Evolutionary conservation across 306 rosid species (phyloP), one percentile per base, ranked within the genome.

Genomic region (Psophocarpus tetragonolobus): DNA sequence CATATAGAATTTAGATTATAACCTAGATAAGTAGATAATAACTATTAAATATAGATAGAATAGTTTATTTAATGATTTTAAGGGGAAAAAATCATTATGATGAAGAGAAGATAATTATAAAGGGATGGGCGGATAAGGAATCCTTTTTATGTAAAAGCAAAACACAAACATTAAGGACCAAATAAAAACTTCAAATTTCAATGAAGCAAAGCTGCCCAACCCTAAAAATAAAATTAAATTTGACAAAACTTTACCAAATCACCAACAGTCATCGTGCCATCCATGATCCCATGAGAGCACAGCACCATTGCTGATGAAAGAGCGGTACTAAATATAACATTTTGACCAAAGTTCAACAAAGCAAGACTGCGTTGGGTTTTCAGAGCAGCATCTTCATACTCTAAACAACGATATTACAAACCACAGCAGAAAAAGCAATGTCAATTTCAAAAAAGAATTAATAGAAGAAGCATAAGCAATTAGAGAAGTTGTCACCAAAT

Each of bases 291-390:
- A 41, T 95, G 87, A 27, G 98, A 95, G 86, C 97, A 92, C 75
- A 95, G 79, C 85, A 91, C 97, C 98, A 95, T 95, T 62, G 98
- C 98, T 11, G 93, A 91, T 82, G 98, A 95, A 45, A 95, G 91
- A 81, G 98, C 96, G 3, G 91, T 86, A 80, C 98, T 95, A 86
- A 95, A 95, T 86, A 91, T 95, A 63, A 90, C 42, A 84, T 88
- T 92, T 91, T 95, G 98, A 73, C 98, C 97, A 6, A 95, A 91
- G 87, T 95, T 95, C 84, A 95, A 73, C 77, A 70, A 88, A 74
- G 98, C 96, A 78, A 95, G 96, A 78, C 97, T 92, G 27, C 91
- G 90, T 78, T 95, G 98, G 58, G 97, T 92, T 85, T 88, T 95
- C 77, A 95, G 86, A 82, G 98, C 97, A 84, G 96, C 98, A 84